phyloP scores from a whole-genome alignment of 148 eudicot genomes.

The Cornus controversa region DNA sequence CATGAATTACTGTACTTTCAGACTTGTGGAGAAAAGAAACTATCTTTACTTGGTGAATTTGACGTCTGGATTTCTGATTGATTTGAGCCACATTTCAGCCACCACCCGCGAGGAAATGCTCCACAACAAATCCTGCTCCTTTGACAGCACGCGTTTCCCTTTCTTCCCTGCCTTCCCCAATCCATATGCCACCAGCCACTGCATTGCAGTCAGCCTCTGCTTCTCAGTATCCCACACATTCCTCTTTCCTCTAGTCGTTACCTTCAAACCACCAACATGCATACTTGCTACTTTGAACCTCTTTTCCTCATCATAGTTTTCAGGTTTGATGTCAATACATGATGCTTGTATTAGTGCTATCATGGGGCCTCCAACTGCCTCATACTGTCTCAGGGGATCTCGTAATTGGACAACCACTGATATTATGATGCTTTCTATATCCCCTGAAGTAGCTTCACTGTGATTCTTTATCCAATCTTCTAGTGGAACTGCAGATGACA shows the following conservation, averaged over 20 bases:
- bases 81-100: constrained; percentile 98
- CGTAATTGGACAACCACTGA: constrained; percentile 56
- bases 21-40: no score
- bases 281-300: constrained; percentile 59
- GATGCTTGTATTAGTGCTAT: constrained; percentile 58
- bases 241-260: constrained; percentile 46
- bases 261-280: constrained; percentile 78
- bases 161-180: constrained; percentile 63
- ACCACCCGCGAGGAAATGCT: constrained; percentile 83
- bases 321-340: constrained; percentile 21
- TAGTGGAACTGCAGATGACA: constrained; percentile 57
- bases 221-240: constrained; percentile 82
- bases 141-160: constrained; percentile 32
- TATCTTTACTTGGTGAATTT: constrained; percentile 53
- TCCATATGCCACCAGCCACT: constrained; percentile 80
- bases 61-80: constrained; percentile 82
- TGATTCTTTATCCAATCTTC: constrained; percentile 69
- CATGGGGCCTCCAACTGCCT: constrained; percentile 86
- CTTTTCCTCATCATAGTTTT: constrained; percentile 34
- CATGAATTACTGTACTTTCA: no score
- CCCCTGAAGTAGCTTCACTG: constrained; percentile 6
- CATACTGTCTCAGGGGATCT: constrained; percentile 82
- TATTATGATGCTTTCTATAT: constrained; percentile 32
- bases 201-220: constrained; percentile 84
- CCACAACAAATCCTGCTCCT: constrained; percentile 69